Conservation (phyloP, 306 rosid genomes). For the Phaseolus lunatus region DNA sequence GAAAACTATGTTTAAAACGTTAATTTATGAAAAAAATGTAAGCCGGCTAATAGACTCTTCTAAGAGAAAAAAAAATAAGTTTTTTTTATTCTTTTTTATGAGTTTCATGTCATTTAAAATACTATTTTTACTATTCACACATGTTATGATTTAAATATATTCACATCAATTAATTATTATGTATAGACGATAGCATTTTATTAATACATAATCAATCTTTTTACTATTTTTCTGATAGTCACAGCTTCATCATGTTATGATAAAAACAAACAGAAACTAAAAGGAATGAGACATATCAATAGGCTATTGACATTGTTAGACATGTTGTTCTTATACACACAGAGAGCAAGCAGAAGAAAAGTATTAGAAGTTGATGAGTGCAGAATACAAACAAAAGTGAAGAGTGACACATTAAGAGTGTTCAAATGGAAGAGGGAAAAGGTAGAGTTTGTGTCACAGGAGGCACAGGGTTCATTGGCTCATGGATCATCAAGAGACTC, state of each 20-base stretch:
- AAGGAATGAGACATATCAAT: neutral
- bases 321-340: neutral
- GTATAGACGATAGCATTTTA: neutral
- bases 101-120: too few species aligned
- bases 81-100: neutral
- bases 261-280: neutral
- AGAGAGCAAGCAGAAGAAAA: neutral
- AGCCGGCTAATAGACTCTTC: neutral
- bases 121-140: too few species aligned
- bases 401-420: neutral
- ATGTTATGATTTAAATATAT: neutral
- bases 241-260: neutral
- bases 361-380: neutral
- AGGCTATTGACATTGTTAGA: neutral
- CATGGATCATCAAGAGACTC: conserved; percentile 60
- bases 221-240: neutral
- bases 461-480: conserved; percentile 61
- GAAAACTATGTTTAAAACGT: too few species aligned
- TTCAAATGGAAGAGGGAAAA: conserved; percentile 46
- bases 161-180: neutral
- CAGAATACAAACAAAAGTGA: neutral
- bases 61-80: neutral
- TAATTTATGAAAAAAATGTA: too few species aligned
- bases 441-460: conserved; percentile 63
- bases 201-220: neutral